Evolutionary conservation across 2,329 filamentous ascomycete genomes (phyloP).

Genomic region (Grosmannia huntii): DNA sequence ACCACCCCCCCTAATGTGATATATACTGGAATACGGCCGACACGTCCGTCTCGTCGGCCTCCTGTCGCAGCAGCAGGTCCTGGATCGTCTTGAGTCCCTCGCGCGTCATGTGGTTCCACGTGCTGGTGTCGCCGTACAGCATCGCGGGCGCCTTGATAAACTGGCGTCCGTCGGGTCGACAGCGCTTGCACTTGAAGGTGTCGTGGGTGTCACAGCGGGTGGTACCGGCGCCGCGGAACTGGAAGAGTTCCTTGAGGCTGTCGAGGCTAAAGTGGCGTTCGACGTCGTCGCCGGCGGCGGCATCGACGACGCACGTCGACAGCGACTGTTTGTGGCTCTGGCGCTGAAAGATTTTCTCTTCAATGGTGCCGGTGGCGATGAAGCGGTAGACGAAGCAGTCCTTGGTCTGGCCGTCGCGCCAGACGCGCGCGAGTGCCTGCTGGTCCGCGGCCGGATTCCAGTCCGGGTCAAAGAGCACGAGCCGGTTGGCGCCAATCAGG

Average conservation of each 20-base stretch:
- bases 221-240: constrained; percentile 56
- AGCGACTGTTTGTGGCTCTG: constrained; percentile 97
- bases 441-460: constrained; percentile 98
- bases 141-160: constrained; percentile 84
- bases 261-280: constrained; percentile 93
- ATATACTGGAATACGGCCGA: constrained; percentile 98
- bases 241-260: constrained; percentile 82
- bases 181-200: constrained; percentile 96
- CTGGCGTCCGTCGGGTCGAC: constrained; percentile 76
- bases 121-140: constrained; percentile 94
- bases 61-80: constrained; percentile 80
- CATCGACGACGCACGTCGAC: constrained; percentile 92
- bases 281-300: constrained; percentile 67
- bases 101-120: constrained; percentile 98
- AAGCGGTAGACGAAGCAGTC: constrained; percentile 99
- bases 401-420: constrained; percentile 98
- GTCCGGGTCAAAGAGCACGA: constrained; percentile 91
- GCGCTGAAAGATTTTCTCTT: constrained; percentile 98
- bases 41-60: constrained; percentile 64
- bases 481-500: constrained; percentile 83
- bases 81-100: constrained; percentile 70
- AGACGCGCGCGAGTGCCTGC: constrained; percentile 91
- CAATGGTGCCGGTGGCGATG: constrained; percentile 93
- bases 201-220: constrained; percentile 93
- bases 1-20: constrained; percentile 46